phyloP scores from a whole-genome alignment of 306 rosid genomes.

The Sesbania bispinosa region DNA sequence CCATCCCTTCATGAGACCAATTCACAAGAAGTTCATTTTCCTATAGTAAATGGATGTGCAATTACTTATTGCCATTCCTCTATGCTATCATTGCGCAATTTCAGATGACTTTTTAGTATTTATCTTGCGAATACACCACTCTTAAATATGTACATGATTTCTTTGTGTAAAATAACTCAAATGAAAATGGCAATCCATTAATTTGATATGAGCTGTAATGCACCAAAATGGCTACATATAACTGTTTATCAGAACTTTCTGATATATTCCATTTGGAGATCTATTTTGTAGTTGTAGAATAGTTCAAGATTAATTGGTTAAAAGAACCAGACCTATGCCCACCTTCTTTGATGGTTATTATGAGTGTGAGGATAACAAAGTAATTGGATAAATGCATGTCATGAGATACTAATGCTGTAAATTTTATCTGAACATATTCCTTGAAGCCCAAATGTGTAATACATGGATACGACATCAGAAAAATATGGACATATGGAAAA shows the following conservation, averaged over 20 bases:
- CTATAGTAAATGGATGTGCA: not conserved
- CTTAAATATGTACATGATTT: not conserved
- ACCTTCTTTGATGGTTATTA: not conserved
- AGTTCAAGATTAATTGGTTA: too few species aligned
- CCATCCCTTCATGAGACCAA: constrained; percentile 20
- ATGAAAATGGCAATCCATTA: constrained; percentile 6
- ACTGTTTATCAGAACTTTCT: too few species aligned
- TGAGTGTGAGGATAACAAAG: not conserved
- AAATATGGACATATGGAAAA: too few species aligned
- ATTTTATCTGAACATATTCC: not conserved
- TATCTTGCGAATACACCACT: constrained; percentile 3
- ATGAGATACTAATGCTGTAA: not conserved
- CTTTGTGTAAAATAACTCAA: not conserved
- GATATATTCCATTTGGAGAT: too few species aligned
- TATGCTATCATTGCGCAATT: not conserved
- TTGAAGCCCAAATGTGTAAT: too few species aligned
- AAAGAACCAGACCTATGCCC: too few species aligned
- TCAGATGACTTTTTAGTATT: not conserved
- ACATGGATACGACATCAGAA: too few species aligned
- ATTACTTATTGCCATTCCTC: not conserved
- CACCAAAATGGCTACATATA: too few species aligned
- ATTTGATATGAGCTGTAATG: too few species aligned
- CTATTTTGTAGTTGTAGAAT: too few species aligned
- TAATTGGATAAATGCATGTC: not conserved
- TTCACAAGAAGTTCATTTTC: constrained; percentile 5